Conservation (phyloP, 2,329 filamentous ascomycete species). For the Fonsecaea pedrosoi region DNA sequence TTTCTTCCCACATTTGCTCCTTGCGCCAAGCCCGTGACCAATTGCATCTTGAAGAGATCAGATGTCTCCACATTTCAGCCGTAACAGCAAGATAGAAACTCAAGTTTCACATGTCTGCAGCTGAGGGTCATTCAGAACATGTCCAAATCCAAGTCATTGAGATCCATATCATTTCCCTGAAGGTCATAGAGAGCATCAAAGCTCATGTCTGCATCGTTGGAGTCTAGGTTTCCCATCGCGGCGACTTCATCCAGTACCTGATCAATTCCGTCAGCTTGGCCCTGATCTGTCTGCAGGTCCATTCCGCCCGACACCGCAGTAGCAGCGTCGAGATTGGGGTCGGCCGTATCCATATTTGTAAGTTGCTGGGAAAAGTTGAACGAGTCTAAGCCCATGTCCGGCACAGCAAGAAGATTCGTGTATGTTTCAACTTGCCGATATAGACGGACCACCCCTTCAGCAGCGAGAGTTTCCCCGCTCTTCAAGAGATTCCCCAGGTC, state of each 20-base stretch:
- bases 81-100: not conserved
- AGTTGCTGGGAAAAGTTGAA: slow-evolving; percentile 43
- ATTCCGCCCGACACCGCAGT: slow-evolving; percentile 26
- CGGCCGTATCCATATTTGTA: slow-evolving; percentile 51
- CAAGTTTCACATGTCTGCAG: not conserved
- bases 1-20: not conserved
- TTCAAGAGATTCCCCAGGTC: slow-evolving; percentile 51
- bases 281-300: slow-evolving; percentile 24
- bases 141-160: slow-evolving; percentile 40
- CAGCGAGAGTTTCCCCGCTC: slow-evolving; percentile 51
- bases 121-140: slow-evolving; percentile 33
- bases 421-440: slow-evolving; percentile 53
- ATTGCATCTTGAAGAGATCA: not conserved
- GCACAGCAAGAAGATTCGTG: slow-evolving; percentile 39
- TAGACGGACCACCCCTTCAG: slow-evolving; percentile 54
- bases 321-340: slow-evolving; percentile 49
- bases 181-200: slow-evolving; percentile 35
- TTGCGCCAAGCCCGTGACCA: not conserved
- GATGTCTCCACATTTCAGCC: not conserved
- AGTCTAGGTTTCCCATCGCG: slow-evolving; percentile 35
- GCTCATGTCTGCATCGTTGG: slow-evolving; percentile 35
- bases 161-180: slow-evolving; percentile 35
- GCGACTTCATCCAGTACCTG: slow-evolving; percentile 40
- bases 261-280: slow-evolving; percentile 38
- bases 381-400: slow-evolving; percentile 34